These are phyloP conservation scores for Rhodocollybia butyracea DNA, from an alignment of 768 basidiomycete genomes.

Conservation along the genomic window DNA sequence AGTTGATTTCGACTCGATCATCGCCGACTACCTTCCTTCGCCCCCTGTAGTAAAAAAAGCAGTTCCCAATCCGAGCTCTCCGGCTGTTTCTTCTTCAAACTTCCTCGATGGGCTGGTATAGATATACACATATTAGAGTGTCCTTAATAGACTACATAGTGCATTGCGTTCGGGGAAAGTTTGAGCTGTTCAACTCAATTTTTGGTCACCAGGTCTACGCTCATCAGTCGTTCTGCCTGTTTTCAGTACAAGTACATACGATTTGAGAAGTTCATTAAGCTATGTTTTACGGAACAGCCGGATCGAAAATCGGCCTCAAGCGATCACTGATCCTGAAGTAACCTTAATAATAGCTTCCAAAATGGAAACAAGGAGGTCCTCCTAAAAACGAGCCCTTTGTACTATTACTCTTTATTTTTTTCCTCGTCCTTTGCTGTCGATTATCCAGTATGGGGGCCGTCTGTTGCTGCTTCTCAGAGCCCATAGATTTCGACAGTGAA, in stretches of 20 bases:
- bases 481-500: conserved; percentile 82
- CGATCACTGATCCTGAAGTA: no score
- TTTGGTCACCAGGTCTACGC: no score
- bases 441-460: conserved; percentile 9
- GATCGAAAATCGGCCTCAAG: no score
- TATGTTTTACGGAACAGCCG: no score
- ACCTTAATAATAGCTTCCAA: background rate
- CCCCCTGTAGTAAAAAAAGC: conserved; percentile 8
- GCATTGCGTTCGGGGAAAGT: no score
- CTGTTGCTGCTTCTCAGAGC: conserved; percentile 50
- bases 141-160: no score
- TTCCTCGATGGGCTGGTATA: conserved; percentile 42
- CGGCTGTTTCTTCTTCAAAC: conserved; percentile 20
- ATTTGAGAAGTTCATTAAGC: no score
- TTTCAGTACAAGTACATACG: no score
- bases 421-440: background rate
- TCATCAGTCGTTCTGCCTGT: no score
- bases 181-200: no score
- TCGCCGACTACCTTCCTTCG: conserved; percentile 66
- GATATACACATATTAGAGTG: no score
- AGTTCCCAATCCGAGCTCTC: conserved; percentile 16
- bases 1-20: conserved; percentile 66
- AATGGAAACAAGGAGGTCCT: background rate
- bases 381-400: conserved; percentile 3
- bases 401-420: background rate